Conservation (phyloP, 768 basidiomycete genomes). For the Trametes sanguinea region DNA sequence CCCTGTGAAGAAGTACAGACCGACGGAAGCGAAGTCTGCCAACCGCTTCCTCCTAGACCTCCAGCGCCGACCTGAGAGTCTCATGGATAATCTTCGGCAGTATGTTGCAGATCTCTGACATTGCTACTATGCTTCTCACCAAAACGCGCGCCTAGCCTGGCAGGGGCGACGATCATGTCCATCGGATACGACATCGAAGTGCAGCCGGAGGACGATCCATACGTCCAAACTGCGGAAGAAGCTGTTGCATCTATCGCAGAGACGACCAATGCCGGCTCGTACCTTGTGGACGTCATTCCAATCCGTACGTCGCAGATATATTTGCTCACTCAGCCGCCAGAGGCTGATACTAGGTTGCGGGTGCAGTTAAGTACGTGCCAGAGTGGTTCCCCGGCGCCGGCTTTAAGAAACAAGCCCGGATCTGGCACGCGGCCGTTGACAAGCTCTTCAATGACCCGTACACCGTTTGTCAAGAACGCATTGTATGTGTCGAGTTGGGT, state of each 20-base stretch:
- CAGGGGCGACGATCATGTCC: slow-evolving; percentile 15
- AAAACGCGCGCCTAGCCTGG: not conserved
- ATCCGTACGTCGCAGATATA: not conserved
- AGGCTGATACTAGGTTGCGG: not conserved
- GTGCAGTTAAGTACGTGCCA: slow-evolving; percentile 24
- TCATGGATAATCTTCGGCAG: slow-evolving; percentile 14
- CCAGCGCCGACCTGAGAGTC: not conserved
- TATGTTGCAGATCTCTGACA: not conserved
- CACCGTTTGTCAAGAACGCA: not conserved
- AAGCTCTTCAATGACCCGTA: slow-evolving; percentile 10
- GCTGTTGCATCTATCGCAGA: slow-evolving; percentile 1
- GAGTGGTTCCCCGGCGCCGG: slow-evolving; percentile 30
- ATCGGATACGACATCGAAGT: slow-evolving; percentile 16
- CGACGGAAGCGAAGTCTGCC: slow-evolving; percentile 1
- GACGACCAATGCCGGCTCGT: slow-evolving; percentile 12
- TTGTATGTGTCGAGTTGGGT: not conserved
- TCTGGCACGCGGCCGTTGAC: slow-evolving; percentile 1
- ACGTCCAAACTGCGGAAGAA: slow-evolving; percentile 13
- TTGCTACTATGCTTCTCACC: not conserved
- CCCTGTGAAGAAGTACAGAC: slow-evolving; percentile 7
- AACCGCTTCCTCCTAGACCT: slow-evolving; percentile 2
- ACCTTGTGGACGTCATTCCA: slow-evolving; percentile 11
- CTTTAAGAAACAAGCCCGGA: slow-evolving; percentile 21
- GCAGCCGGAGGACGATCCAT: slow-evolving; percentile 14
- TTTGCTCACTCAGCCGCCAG: not conserved